Evolutionary conservation across 2,329 filamentous ascomycete species (phyloP), one percentile per base, ranked within the genome.

Genomic region (Boeremia exigua): DNA sequence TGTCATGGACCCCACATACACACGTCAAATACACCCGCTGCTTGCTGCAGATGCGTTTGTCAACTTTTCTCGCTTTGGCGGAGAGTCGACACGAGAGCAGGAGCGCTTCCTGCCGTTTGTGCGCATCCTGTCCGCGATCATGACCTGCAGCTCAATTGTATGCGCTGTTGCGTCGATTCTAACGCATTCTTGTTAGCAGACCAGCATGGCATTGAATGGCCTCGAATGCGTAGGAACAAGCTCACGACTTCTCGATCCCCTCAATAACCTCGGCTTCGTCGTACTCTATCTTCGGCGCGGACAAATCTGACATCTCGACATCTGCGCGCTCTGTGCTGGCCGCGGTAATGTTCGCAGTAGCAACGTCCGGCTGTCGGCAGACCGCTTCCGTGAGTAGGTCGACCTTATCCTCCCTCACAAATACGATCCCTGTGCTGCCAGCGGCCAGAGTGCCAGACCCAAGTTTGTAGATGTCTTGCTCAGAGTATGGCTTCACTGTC

Each of bases 401-500:
- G 67, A 87, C 87, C 64, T 84, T 78, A 30, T 85, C 79, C 48
- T 90, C 89, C 38, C 84, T 82, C n/a, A 96, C 88, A 67, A 96
- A 96, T 37, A 92, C 91, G 19, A 95, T 93, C 4, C 91, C 90
- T 0, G 84, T 72, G 46, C 69, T 71, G 12, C 65, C 69, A 15
- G 67, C 65, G 11, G 71, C 75, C 78, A 87, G 76, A 61, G 74
- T 74, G 10, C 79, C 83, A 57, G 85, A 86, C 44, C 90, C 81
- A 58, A 85, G 82, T 23, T 84, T 81, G 61, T 95, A 87, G 36
- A 96, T 90, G 45, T 88, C 84, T 14, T 73, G 62, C 7, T 90
- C 84, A 12, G 81, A 79, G 25, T 86, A 83, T 60, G 90, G 86
- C 2, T 85, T 88, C 23, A 99, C 92, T 14, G 83, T 83, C 49